Conservation (phyloP, 164 flowering plant species). For the Akebia trifoliata region DNA sequence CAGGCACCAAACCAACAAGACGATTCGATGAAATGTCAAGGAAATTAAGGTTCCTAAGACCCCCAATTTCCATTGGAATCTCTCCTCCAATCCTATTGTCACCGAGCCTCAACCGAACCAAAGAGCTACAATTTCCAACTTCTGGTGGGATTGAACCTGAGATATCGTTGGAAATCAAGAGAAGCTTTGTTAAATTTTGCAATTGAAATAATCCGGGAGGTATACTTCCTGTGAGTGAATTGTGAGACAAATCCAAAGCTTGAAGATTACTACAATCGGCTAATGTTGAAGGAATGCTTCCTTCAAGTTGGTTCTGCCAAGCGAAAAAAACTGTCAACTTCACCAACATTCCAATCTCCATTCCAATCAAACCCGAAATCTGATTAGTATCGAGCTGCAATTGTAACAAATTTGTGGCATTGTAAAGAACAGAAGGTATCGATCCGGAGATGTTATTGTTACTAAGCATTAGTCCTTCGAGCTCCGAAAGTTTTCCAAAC, state of each 20-base stretch:
- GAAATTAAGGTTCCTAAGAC: slow-evolving; percentile 48
- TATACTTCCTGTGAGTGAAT: slow-evolving; percentile 57
- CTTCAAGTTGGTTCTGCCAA: slow-evolving; percentile 72
- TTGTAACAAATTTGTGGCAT: slow-evolving; percentile 40
- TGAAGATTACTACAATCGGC: slow-evolving; percentile 43
- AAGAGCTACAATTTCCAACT: slow-evolving; percentile 59
- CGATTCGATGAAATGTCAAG: slow-evolving; percentile 67
- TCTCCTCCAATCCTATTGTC: slow-evolving; percentile 60
- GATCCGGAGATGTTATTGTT: slow-evolving; percentile 65
- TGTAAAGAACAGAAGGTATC: slow-evolving; percentile 51
- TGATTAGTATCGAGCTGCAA: slow-evolving; percentile 62
- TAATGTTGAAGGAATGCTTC: slow-evolving; percentile 56
- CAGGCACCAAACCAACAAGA: slow-evolving; percentile 58
- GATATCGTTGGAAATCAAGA: slow-evolving; percentile 66
- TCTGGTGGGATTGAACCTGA: slow-evolving; percentile 73
- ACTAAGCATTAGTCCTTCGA: slow-evolving; percentile 70
- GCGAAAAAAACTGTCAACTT: slow-evolving; percentile 52
- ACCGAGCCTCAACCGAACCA: slow-evolving; percentile 59
- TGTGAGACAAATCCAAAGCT: slow-evolving; percentile 65
- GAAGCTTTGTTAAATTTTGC: slow-evolving; percentile 65
- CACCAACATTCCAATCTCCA: slow-evolving; percentile 47
- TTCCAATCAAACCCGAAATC: slow-evolving; percentile 62
- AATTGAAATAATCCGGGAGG: slow-evolving; percentile 69
- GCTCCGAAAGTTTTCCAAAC: slow-evolving; percentile 42
- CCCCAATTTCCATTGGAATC: slow-evolving; percentile 64